Conservation (phyloP, 2,329 filamentous ascomycete species). For the Microascus cirrosus region DNA sequence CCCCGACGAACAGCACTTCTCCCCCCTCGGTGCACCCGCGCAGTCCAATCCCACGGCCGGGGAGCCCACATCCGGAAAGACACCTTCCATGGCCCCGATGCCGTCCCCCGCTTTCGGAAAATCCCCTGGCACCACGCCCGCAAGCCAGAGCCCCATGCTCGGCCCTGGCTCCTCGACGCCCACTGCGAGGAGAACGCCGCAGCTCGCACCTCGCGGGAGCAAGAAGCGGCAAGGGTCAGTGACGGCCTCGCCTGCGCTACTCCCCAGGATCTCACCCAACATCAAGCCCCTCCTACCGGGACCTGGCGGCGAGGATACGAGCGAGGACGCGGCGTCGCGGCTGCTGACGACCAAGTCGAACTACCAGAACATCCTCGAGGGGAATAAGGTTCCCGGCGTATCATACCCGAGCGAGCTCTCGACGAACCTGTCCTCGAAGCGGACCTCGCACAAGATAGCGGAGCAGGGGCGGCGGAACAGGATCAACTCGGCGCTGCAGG, state of each 20-base stretch:
- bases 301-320: slow-evolving; percentile 28
- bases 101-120: slow-evolving; percentile 35
- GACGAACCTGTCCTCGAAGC: slow-evolving; percentile 89
- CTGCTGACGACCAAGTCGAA: slow-evolving; percentile 91
- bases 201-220: slow-evolving; percentile 41
- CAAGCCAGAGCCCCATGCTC: slow-evolving; percentile 56
- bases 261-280: slow-evolving; percentile 83
- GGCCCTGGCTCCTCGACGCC: slow-evolving; percentile 32
- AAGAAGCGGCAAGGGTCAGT: slow-evolving; percentile 64
- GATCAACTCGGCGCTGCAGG: slow-evolving; percentile 86
- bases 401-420: slow-evolving; percentile 85
- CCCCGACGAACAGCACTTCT: slow-evolving; percentile 21
- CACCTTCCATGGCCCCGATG: slow-evolving; percentile 34
- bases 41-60: slow-evolving; percentile 20
- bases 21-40: slow-evolving; percentile 40
- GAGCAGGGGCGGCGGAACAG: slow-evolving; percentile 92
- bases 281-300: slow-evolving; percentile 82
- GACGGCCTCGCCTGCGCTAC: slow-evolving; percentile 74
- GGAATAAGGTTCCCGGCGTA: slow-evolving; percentile 80
- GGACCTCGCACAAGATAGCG: slow-evolving; percentile 94
- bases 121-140: slow-evolving; percentile 32
- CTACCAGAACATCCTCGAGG: slow-evolving; percentile 94
- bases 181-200: slow-evolving; percentile 41
- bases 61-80: slow-evolving; percentile 34
- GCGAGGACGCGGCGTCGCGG: slow-evolving; percentile 53